Base-by-base conservation (phyloP, 257 asterid genomes). In the Penstemon davidsonii region DNA sequence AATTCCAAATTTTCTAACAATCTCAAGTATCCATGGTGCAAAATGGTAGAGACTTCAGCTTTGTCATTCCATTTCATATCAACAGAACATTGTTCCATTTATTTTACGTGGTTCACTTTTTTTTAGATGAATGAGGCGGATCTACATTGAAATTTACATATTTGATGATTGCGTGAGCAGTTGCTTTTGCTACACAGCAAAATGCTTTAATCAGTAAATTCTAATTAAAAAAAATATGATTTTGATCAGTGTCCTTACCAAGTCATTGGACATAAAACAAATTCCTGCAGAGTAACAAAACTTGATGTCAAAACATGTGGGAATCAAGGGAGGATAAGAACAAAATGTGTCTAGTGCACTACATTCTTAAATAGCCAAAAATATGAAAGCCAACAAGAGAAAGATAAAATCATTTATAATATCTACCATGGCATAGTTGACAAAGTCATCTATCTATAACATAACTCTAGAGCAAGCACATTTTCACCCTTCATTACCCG, bases 261-360 rank as follows among this genome's bases (percentile, higher is more conserved):
- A 69, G 68, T 94, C 99, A 82, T 87, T 94, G 66, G 99, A 91
- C 96, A 88, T 88, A 51, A 91, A 91, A 80, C 97, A 94, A 76
- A 94, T 82, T 73, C 99, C 99, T 94, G 96, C 85, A 78, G 3
- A 50, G 39, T 43, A 55, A 76, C 49, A 77, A 66, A 52, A 19
- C 42, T 37, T 53, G 25, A 38, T 15, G 63, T 78, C 64, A 70
- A 36, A 55, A 56, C 13, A 68, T n/a, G 7, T 9, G 4, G 10
- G 54, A 10, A 25, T 25, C 33, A 25, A 11, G 15, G n/a, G 4
- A 5, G 5, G 8, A 49, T 9, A 49, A 49, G 15, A 12, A 8
- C 18, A 10, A 49, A 15, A 25, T 25, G 33, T 25, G 33, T 25
- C 1, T 25, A 25, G 33, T 25, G 15, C 8, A 49, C 6, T 42